These are phyloP conservation scores for Malus hybrid DNA, from an alignment of 331 rosid species.

Conservation along the genomic window DNA sequence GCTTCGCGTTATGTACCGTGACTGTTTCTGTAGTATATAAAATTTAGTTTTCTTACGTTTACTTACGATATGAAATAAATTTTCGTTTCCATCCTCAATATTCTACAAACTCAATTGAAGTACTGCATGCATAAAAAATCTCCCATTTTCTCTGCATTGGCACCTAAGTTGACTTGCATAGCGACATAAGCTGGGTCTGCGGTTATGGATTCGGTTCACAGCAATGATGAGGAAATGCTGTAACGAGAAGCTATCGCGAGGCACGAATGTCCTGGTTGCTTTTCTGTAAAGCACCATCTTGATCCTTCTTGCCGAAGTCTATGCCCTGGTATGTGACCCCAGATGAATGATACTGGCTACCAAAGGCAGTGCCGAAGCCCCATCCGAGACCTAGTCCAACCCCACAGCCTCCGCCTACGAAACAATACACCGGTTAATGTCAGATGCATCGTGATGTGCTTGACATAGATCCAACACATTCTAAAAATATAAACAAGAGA, in stretches of 20 bases:
- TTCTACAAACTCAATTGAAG: not conserved
- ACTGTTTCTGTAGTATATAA: not conserved
- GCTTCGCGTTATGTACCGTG: not conserved
- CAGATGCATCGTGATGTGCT: not conserved
- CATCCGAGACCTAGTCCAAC: slow-evolving; percentile 98
- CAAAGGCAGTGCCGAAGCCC: slow-evolving; percentile 93
- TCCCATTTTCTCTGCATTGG: not conserved
- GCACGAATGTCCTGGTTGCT: slow-evolving; percentile 22
- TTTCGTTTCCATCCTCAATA: not conserved
- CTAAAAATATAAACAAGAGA: not conserved
- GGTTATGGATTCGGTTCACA: too few relatives aligned
- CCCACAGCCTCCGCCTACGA: slow-evolving; percentile 97
- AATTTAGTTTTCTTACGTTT: too few relatives aligned
- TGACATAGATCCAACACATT: not conserved
- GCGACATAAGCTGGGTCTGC: too few relatives aligned
- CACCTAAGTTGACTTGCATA: too few relatives aligned
- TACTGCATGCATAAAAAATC: not conserved
- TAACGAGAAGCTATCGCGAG: slow-evolving; percentile 20
- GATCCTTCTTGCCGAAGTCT: slow-evolving; percentile 51
- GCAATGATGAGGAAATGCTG: not conserved
- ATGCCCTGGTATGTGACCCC: slow-evolving; percentile 58
- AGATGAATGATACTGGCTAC: slow-evolving; percentile 76
- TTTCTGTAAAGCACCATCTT: slow-evolving; percentile 22
- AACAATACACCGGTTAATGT: slow-evolving; percentile 14
- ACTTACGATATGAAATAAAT: not conserved